Percentiles rank a stretch among this genome's conserved stretches.
These are phyloP conservation scores for Xylariaceae sp. DNA, from an alignment of 2,329 filamentous ascomycete species.

Conservation along the genomic window DNA sequence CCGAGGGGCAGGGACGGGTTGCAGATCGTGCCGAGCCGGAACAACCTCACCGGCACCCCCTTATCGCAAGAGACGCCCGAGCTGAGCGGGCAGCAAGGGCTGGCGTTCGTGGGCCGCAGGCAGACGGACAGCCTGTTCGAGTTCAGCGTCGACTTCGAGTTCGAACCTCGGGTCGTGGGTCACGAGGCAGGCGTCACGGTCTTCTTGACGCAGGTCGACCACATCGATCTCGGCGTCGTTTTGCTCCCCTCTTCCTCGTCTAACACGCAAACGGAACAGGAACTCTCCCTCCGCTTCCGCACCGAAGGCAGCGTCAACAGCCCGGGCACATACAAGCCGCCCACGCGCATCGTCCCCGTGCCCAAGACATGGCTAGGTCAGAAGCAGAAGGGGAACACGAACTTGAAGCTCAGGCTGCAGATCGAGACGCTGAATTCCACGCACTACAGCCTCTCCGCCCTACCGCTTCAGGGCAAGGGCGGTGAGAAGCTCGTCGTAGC, in stretches of 20 bases:
- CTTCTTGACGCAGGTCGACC: constrained; percentile 31
- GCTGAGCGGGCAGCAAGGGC: constrained; percentile 21
- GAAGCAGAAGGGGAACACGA: too few species aligned
- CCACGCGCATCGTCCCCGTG: constrained; percentile 18
- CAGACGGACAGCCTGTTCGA: constrained; percentile 31
- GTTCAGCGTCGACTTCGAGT: constrained; percentile 29
- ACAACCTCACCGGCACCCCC: constrained; percentile 25
- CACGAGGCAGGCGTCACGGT: constrained; percentile 32
- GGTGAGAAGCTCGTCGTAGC: constrained; percentile 19
- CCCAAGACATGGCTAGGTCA: constrained; percentile 21
- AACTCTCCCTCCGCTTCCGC: constrained; percentile 24
- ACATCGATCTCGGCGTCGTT: constrained; percentile 31
- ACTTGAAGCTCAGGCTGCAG: constrained; percentile 29
- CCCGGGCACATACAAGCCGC: too few species aligned
- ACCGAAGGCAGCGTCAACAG: constrained; percentile 23
- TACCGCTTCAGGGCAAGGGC: constrained; percentile 18
- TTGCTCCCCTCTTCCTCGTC: constrained; percentile 1
- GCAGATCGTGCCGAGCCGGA: constrained; percentile 24
- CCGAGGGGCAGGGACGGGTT: constrained; percentile 20
- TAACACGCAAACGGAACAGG: background rate
- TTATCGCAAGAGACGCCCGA: constrained; percentile 14
- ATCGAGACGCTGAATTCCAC: constrained; percentile 27
- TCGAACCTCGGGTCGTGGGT: constrained; percentile 19
- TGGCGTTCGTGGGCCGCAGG: constrained; percentile 29
- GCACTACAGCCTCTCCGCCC: constrained; percentile 28